Evolutionary conservation across 495 filamentous ascomycete species (phyloP).

Genomic region (Halenospora varia): DNA sequence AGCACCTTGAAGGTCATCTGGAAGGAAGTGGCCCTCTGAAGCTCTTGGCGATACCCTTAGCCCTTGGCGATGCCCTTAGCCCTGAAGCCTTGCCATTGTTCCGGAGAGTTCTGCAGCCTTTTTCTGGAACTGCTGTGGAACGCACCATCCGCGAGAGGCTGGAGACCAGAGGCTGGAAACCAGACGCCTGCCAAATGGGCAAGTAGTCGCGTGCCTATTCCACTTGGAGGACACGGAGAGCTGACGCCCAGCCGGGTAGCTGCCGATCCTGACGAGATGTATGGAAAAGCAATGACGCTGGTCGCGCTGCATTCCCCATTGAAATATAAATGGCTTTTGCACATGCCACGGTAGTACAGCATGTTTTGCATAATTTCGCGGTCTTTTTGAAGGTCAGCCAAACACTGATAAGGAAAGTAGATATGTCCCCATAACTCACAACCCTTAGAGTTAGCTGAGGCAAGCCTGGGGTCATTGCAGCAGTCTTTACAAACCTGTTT

Average conservation of each 20-base stretch:
- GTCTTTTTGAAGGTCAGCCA: too few relatives aligned
- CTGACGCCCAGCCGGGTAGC: not conserved
- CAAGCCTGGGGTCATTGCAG: too few relatives aligned
- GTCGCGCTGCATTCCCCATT: not conserved
- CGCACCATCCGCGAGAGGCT: too few relatives aligned
- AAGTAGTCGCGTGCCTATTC: too few relatives aligned
- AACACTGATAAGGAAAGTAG: too few relatives aligned
- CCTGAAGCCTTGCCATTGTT: not conserved
- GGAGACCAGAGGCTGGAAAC: too few relatives aligned
- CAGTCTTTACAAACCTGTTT: too few relatives aligned
- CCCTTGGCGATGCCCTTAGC: not conserved
- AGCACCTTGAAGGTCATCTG: not conserved
- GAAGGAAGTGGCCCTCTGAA: not conserved
- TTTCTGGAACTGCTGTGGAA: too few relatives aligned
- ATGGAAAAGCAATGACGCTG: not conserved
- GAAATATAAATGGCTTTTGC: not conserved
- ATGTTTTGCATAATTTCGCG: not conserved
- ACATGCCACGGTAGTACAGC: constrained; percentile 8
- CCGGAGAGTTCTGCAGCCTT: not conserved
- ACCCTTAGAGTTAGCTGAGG: too few relatives aligned
- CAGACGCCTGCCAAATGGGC: not conserved
- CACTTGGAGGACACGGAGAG: too few relatives aligned
- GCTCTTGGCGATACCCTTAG: not conserved
- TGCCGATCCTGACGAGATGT: not conserved
- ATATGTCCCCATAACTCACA: too few relatives aligned